Evolutionary conservation across 805 yeast genomes (phyloP).

Genomic region (Candida yuanshanica): DNA sequence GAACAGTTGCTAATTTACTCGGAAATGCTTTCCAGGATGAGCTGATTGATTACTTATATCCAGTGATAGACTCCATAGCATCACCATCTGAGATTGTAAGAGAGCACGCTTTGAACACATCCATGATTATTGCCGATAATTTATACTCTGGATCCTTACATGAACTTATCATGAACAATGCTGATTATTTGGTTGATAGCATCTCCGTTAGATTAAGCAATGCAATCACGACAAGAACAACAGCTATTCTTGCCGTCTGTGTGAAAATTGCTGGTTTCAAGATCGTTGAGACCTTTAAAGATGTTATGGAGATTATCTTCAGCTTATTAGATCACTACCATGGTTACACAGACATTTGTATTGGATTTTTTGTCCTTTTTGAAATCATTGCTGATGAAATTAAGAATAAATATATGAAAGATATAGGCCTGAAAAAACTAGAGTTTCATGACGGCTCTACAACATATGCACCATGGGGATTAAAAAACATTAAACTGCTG

Average conservation of each 20-base stretch:
- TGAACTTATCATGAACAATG: constrained; percentile 54
- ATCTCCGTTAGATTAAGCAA: constrained; percentile 66
- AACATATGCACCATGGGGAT: constrained; percentile 34
- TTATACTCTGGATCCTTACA: constrained; percentile 54
- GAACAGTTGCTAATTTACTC: constrained; percentile 25
- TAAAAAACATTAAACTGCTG: constrained; percentile 39
- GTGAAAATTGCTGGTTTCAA: constrained; percentile 65
- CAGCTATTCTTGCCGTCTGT: constrained; percentile 64
- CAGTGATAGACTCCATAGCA: constrained; percentile 69
- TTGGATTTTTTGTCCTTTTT: constrained; percentile 70
- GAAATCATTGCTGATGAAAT: constrained; percentile 51
- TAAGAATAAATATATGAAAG: constrained; percentile 29
- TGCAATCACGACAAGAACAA: constrained; percentile 67
- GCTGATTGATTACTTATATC: constrained; percentile 65
- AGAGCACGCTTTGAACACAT: constrained; percentile 47
- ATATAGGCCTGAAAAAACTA: constrained; percentile 15
- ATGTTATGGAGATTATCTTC: constrained; percentile 69
- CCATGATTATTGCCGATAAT: constrained; percentile 42
- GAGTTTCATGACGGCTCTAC: constrained; percentile 22
- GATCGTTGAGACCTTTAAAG: constrained; percentile 60
- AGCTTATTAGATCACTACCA: constrained; percentile 78
- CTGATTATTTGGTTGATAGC: constrained; percentile 77
- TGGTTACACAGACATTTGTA: constrained; percentile 67
- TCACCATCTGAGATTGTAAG: constrained; percentile 41
- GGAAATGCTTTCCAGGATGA: constrained; percentile 34